A percentile compares a stretch with the other conserved stretches of the same genome.
Conservation (phyloP, 2,329 filamentous ascomycete genomes). For the Cercospora zeae-maydis region DNA sequence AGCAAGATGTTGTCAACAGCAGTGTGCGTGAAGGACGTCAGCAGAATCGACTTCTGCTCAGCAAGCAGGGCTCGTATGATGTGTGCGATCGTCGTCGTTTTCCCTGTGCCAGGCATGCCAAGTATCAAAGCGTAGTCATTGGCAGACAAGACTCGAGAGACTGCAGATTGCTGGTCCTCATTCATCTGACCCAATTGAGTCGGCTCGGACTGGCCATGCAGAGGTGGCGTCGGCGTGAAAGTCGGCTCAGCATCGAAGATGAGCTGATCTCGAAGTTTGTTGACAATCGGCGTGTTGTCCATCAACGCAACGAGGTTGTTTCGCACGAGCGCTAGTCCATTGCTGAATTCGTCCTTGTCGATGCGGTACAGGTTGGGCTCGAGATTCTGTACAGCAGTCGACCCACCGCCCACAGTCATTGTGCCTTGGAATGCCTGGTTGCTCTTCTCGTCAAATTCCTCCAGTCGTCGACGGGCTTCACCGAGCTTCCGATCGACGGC, state of each 20-base stretch:
- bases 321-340: slow-evolving; percentile 89
- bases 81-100: slow-evolving; percentile 96
- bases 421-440: slow-evolving; percentile 90
- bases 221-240: slow-evolving; percentile 51
- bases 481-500: slow-evolving; percentile 87
- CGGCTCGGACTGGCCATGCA: slow-evolving; percentile 17
- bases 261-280: slow-evolving; percentile 70
- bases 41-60: slow-evolving; percentile 84
- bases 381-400: slow-evolving; percentile 33
- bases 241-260: slow-evolving; percentile 70
- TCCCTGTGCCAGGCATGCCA: slow-evolving; percentile 96
- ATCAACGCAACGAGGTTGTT: slow-evolving; percentile 94
- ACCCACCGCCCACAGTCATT: slow-evolving; percentile 67
- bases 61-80: slow-evolving; percentile 87
- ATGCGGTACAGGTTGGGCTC: slow-evolving; percentile 70
- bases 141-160: slow-evolving; percentile 93
- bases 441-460: slow-evolving; percentile 68
- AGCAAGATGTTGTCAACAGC: slow-evolving; percentile 97
- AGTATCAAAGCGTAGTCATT: slow-evolving; percentile 95
- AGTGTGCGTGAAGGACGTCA: slow-evolving; percentile 95
- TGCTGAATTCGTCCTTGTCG: slow-evolving; percentile 98
- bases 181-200: slow-evolving; percentile 59
- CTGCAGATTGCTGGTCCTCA: slow-evolving; percentile 77
- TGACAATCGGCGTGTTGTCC: slow-evolving; percentile 41
- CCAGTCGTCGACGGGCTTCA: slow-evolving; percentile 71